Conservation (phyloP, 2,329 filamentous ascomycete species). For the Exophiala calicioides region DNA sequence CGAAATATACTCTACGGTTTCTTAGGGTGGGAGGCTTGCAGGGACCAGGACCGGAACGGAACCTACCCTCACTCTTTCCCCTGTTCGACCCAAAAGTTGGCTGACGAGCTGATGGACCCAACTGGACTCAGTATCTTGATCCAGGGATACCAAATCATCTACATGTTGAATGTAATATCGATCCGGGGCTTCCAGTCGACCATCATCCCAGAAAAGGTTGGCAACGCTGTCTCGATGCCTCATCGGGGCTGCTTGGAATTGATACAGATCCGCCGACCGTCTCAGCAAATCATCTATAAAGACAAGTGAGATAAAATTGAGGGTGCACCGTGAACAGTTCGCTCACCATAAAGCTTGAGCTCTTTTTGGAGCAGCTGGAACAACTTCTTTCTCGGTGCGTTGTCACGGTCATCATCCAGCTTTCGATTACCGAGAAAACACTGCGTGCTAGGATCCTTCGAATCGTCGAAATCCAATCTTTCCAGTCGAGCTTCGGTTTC, state of each 20-base stretch:
- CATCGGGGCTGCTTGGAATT: conserved; percentile 5
- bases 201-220: conserved; percentile 17
- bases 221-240: conserved; percentile 9
- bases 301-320: background rate
- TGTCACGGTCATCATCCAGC: conserved; percentile 11
- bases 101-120: conserved; percentile 17
- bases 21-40: background rate
- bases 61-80: too few species aligned
- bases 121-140: conserved; percentile 9
- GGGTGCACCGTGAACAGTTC: too few species aligned
- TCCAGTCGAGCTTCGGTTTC: conserved; percentile 33
- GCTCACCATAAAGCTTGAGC: conserved; percentile 15
- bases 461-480: conserved; percentile 12
- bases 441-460: background rate
- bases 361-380: conserved; percentile 8
- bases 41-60: too few species aligned
- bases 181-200: conserved; percentile 4
- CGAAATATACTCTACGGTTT: background rate
- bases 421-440: conserved; percentile 3
- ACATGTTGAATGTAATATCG: conserved; percentile 17
- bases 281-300: conserved; percentile 14
- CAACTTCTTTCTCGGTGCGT: conserved; percentile 3
- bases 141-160: conserved; percentile 16
- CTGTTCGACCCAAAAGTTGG: background rate
- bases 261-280: conserved; percentile 8